phyloP scores from a whole-genome alignment of 352 stramenopile species.

The Chrysophaeum taylorii region DNA sequence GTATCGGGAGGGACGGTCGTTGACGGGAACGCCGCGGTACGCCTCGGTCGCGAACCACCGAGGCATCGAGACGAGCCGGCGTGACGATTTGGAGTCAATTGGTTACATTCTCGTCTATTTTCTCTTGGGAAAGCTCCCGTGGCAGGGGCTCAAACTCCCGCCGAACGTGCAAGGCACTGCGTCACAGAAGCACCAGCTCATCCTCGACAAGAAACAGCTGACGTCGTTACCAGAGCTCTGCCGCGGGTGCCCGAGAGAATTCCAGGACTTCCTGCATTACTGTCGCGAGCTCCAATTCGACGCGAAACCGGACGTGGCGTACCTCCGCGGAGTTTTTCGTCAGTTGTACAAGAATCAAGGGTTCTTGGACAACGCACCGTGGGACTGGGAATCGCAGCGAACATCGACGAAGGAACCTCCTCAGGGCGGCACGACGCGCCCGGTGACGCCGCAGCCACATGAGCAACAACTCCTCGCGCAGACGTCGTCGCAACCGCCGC shows the following conservation, averaged over 20 bases:
- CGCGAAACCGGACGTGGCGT: slow-evolving; percentile 60
- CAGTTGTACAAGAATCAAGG: slow-evolving; percentile 55
- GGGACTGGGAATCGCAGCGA: slow-evolving; percentile 1
- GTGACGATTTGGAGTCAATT: slow-evolving; percentile 78
- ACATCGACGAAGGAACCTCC: too few relatives aligned
- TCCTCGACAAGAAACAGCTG: slow-evolving; percentile 85
- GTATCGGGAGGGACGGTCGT: slow-evolving; percentile 51
- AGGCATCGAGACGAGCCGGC: slow-evolving; percentile 75
- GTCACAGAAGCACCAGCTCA: slow-evolving; percentile 72
- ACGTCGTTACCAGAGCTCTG: slow-evolving; percentile 77
- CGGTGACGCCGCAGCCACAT: too few relatives aligned
- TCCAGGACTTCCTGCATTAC: slow-evolving; percentile 44
- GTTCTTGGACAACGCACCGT: not conserved
- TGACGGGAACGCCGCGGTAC: slow-evolving; percentile 76
- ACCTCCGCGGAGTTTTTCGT: slow-evolving; percentile 67
- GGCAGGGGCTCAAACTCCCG: slow-evolving; percentile 69
- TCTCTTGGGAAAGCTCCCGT: slow-evolving; percentile 72
- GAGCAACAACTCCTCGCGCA: too few relatives aligned
- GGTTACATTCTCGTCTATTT: slow-evolving; percentile 87
- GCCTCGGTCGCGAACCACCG: slow-evolving; percentile 83
- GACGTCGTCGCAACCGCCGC: too few relatives aligned
- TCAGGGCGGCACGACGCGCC: too few relatives aligned
- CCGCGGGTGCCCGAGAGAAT: slow-evolving; percentile 37
- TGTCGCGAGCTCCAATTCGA: slow-evolving; percentile 58
- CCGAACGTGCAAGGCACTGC: slow-evolving; percentile 42